Base-by-base conservation (phyloP, 352 stramenopile species). In the Pythium brassicae region DNA sequence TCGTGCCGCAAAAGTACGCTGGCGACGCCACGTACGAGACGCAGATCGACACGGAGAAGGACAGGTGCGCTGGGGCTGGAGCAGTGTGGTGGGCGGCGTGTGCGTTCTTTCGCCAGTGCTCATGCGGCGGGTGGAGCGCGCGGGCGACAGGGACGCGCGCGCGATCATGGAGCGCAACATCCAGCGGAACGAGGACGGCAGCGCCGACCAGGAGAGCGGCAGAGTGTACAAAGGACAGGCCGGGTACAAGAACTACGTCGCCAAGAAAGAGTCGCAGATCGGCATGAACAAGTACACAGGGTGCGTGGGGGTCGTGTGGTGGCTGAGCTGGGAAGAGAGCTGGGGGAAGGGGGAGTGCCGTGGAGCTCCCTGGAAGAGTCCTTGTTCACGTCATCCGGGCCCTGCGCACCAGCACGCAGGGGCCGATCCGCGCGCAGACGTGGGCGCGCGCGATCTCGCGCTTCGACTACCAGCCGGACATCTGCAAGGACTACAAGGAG, bases 401-500 rank as follows among this genome's bases (percentile, higher is more conserved):
- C 8, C 12, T 37, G 8, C 25, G 12, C 14, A 50, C 9, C 34
- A 89, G 87, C n/a, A 97, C 87, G 3, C 87, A 97, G 59, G 96
- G 95, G 9, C 96, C 96, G 7, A 96, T 99, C 25, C 81, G 89
- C n/a, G 96, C 95, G 19, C 82, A 97, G 37, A 96, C 86, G 2
- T 98, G 97, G 74, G 82, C 98, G 4, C 83, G 96, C 7, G 92
- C 92, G 20, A 99, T 97, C 47, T 97, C 74, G 27, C 87, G 94
- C 22, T 99, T 99, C 60, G 97, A 99, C 62, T 99, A 99, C 73
- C 74, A 87, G 69, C 94, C 95, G 3, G 96, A 99, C 63, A 92
- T 99, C 52, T 99, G 97, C 75, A 99, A 99, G 68, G 97, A 99
- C 71, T 99, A 99, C 80, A 99, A 99, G 61, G 96, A 99, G 51